Base-by-base conservation (phyloP, 805 yeast genomes). In the Candida ipomoeae region DNA sequence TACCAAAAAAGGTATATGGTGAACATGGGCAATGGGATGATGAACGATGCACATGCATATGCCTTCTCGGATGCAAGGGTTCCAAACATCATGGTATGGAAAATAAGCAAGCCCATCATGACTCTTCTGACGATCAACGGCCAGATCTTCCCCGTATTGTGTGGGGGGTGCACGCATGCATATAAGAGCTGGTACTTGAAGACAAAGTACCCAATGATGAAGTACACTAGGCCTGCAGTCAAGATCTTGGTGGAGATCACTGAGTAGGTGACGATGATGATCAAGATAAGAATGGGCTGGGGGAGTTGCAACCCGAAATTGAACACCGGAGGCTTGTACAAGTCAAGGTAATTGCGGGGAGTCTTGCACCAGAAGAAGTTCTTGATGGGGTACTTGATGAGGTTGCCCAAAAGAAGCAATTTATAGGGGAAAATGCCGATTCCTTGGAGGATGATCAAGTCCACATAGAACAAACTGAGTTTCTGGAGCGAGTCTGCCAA, bases 91-190 rank as follows among this genome's bases (percentile, higher is more conserved):
- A 96, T 89, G 52, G 92, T 69, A 63, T 94, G 99, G 66, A 92
- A 90, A 14, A 92, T 73, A 33, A 87, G 67, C 23, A 92, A 68
- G 0, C 98, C 98, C 51, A 89, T 63, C 49, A 87, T 81, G 1
- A 91, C 82, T 57, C 99, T 77, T 59, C 96, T 77, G 62, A 87
- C 86, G 2, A 92, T 84, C 44, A 90, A 73, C 0, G 97, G 96
- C 98, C 97, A 92, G 1, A 92, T 95, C 63, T 87, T 87, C 1
- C 98, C 99, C 0, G 97, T 94, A 0, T 97, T 90, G 68, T 94
- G 98, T 36, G 95, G 97, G 8, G 96, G 91, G 66, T 94, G 98
- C 32, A 89, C 90, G 72, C 94, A 85, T 0, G 96, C 86, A 65
- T 89, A 92, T 56, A 94, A 73, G 52, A 92, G 73, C 67, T 90